These are phyloP conservation scores for Suillus luteus DNA, from an alignment of 768 basidiomycete species.

Conservation along the genomic window DNA sequence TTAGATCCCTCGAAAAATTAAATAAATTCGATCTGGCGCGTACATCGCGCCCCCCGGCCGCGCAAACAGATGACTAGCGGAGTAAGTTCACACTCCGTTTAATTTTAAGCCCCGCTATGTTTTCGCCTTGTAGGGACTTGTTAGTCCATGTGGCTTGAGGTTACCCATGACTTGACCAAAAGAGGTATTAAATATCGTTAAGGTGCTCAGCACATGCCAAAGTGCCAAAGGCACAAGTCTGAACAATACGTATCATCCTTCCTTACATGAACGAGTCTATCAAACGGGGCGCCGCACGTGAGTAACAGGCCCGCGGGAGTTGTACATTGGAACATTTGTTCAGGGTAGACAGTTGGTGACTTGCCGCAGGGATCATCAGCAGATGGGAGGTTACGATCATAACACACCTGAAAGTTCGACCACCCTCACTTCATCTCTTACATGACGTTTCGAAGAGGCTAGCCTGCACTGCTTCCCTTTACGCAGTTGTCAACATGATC, in stretches of 20 bases:
- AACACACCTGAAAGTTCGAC: not conserved
- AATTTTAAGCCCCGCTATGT: not conserved
- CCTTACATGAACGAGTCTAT: constrained; percentile 8
- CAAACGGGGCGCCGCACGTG: constrained; percentile 7
- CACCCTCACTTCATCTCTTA: not conserved
- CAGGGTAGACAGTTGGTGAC: constrained; percentile 2
- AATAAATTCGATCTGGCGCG: not conserved
- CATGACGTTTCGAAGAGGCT: constrained; percentile 7
- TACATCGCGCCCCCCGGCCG: not conserved
- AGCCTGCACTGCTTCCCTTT: constrained; percentile 23
- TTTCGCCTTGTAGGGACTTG: not conserved
- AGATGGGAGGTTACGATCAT: not conserved
- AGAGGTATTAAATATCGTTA: constrained; percentile 2
- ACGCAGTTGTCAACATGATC: constrained; percentile 26
- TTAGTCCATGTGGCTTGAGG: not conserved
- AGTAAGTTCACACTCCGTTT: not conserved
- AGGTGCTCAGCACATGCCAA: constrained; percentile 9
- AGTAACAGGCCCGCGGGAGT: constrained; percentile 8
- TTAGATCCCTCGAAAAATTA: not conserved
- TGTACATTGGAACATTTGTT: constrained; percentile 1
- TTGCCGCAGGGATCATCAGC: constrained; percentile 2
- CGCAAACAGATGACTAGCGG: not conserved
- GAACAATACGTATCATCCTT: constrained; percentile 5
- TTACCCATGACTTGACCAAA: constrained; percentile 3
- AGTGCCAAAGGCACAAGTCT: constrained; percentile 5